Evolutionary conservation across 2,329 filamentous ascomycete species (phyloP), one percentile per base, ranked within the genome.

Genomic region (Hypoxylon rubiginosum): DNA sequence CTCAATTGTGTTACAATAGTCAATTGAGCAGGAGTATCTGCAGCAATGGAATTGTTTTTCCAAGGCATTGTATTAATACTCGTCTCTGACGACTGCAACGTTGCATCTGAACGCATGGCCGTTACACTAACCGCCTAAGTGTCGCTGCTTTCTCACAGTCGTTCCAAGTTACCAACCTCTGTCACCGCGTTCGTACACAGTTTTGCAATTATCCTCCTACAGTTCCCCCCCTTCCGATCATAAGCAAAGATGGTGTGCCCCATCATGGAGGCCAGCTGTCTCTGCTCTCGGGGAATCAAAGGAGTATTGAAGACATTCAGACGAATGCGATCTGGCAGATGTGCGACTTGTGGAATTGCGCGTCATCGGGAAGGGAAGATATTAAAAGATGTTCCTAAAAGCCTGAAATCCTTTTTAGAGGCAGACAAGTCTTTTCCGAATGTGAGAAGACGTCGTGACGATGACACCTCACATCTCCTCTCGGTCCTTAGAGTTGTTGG

Each of bases 311-410:
- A 36, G 28, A 2, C 34, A 19, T n/a, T 39, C 10, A 67, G 34
- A 28, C 30, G 21, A 19, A 62, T 51, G 6, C 66, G 58, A 2
- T 65, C 66, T 8, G 63, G 63, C 2, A 66, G 41, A 36, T 69
- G 69, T 13, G 9, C n/a, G 2, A 24, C 4, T 6, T 71, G 64
- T n/a, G 36, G 39, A 1, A 21, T 26, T 13, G 56, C 64, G 4
- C 43, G 15, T 1, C 52, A 62, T 30, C 64, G 69, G 2, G 62
- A 65, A 45, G 64, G 49, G 0, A 32, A 48, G 28, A 39, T 67
- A 3, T n/a, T 66, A 2, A 5, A 32, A 3, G 9, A 46, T 9
- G 28, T 41, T 13, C 63, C 59, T 1, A 2, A 28, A 8, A 3
- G 30, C 6, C 15, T 60, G 4, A 17, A 58, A 19, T 49, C 11